Evolutionary conservation across 2,329 filamentous ascomycete genomes (phyloP).

Genomic region (Boeremia lycopersici): DNA sequence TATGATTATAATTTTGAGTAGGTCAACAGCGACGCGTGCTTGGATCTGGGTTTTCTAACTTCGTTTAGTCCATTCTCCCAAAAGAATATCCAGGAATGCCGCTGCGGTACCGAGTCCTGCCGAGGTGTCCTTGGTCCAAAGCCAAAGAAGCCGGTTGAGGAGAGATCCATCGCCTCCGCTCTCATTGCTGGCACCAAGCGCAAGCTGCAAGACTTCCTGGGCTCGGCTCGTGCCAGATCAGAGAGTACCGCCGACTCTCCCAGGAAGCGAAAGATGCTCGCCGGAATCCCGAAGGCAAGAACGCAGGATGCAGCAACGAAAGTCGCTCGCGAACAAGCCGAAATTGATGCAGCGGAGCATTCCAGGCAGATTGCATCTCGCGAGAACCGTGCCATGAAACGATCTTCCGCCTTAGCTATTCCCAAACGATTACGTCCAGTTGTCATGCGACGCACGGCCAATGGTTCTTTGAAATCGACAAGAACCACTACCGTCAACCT

Average conservation of each 20-base stretch:
- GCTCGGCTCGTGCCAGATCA: constrained; percentile 25
- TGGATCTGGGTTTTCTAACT: background rate
- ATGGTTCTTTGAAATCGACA: constrained; percentile 23
- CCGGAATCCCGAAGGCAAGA: constrained; percentile 30
- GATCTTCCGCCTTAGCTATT: constrained; percentile 23
- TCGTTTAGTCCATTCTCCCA: constrained; percentile 52
- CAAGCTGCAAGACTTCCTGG: constrained; percentile 41
- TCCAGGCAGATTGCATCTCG: constrained; percentile 41
- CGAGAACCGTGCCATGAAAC: constrained; percentile 39
- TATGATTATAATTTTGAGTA: constrained; percentile 86
- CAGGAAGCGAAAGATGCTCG: constrained; percentile 39
- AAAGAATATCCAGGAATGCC: constrained; percentile 68
- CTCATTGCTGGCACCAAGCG: constrained; percentile 43
- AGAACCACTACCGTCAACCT: constrained; percentile 33
- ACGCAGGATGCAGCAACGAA: constrained; percentile 29
- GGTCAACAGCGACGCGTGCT: constrained; percentile 30
- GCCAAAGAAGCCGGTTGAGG: constrained; percentile 54
- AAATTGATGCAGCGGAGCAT: constrained; percentile 34
- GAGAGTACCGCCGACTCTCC: constrained; percentile 34
- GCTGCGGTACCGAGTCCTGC: constrained; percentile 65
- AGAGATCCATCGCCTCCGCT: constrained; percentile 38
- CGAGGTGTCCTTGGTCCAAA: constrained; percentile 66
- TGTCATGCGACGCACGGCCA: constrained; percentile 13
- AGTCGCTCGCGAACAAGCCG: constrained; percentile 33
- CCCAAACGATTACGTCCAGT: constrained; percentile 20